phyloP scores from a whole-genome alignment of 1,284 basidiomycete genomes.

The Ganoderma lucidum region DNA sequence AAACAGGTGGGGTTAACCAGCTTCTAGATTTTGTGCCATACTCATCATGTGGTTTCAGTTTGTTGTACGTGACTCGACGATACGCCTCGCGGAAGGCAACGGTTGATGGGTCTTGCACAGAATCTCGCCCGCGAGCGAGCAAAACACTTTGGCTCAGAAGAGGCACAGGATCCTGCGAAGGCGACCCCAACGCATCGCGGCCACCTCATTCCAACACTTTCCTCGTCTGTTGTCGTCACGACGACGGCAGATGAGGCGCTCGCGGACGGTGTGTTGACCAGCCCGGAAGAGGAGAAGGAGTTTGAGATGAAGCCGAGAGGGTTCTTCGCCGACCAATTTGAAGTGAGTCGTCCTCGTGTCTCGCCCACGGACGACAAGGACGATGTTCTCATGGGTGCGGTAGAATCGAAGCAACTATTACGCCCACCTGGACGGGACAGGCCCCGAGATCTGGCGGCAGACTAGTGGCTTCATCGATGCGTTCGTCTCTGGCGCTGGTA shows the following conservation, averaged over 20 bases:
- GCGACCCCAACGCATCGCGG: conserved; percentile 25
- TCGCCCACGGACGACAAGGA: background rate
- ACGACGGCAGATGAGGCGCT: conserved; percentile 52
- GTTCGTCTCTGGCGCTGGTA: conserved; percentile 97
- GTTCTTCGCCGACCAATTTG: conserved; percentile 96
- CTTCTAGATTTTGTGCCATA: conserved; percentile 48
- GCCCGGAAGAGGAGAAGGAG: conserved; percentile 50
- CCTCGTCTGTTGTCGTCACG: conserved; percentile 61
- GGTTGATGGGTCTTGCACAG: conserved; percentile 46
- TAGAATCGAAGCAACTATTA: conserved; percentile 91
- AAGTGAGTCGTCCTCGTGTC: conserved; percentile 52
- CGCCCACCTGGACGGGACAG: conserved; percentile 91
- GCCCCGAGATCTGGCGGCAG: conserved; percentile 96
- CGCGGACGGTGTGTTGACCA: conserved; percentile 49
- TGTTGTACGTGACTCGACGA: conserved; percentile 5
- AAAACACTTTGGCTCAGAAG: conserved; percentile 66
- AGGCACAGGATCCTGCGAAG: conserved; percentile 38
- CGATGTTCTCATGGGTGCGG: background rate
- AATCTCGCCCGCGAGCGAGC: conserved; percentile 86
- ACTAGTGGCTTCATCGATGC: conserved; percentile 85
- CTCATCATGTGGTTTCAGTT: conserved; percentile 37
- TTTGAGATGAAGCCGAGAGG: conserved; percentile 64
- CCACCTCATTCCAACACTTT: conserved; percentile 38
- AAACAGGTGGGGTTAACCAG: conserved; percentile 77
- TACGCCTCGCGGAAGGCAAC: background rate